These are phyloP conservation scores for Hansenula lynferdii DNA, from an alignment of 1,139 yeast species.

Conservation along the genomic window DNA sequence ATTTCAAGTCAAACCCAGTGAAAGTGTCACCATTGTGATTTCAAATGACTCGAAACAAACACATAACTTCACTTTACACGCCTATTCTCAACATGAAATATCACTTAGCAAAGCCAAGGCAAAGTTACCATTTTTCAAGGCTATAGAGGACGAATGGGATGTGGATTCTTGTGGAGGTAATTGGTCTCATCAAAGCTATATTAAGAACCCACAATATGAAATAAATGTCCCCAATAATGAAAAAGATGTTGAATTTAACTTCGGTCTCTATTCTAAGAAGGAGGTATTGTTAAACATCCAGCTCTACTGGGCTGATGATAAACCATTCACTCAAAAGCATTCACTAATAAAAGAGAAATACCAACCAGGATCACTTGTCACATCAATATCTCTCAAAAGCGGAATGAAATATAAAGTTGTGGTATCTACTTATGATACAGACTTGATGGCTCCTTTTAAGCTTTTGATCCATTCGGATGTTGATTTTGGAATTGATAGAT, in stretches of 20 bases:
- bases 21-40: slow-evolving; percentile 25
- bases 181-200: slow-evolving; percentile 44
- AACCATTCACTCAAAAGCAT: slow-evolving; percentile 26
- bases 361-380: slow-evolving; percentile 23
- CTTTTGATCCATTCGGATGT: slow-evolving; percentile 9
- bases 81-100: slow-evolving; percentile 29
- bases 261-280: slow-evolving; percentile 27
- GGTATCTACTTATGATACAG: slow-evolving; percentile 32
- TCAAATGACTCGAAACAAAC: slow-evolving; percentile 27
- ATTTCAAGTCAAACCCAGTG: slow-evolving; percentile 20
- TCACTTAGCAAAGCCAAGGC: slow-evolving; percentile 28
- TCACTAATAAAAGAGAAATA: slow-evolving; percentile 31
- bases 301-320: slow-evolving; percentile 32
- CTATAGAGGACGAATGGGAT: slow-evolving; percentile 45
- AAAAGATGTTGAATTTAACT: slow-evolving; percentile 13
- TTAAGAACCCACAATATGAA: slow-evolving; percentile 59
- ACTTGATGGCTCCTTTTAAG: slow-evolving; percentile 14
- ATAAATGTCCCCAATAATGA: slow-evolving; percentile 15
- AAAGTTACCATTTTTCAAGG: slow-evolving; percentile 21
- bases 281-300: slow-evolving; percentile 35
- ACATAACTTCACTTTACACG: slow-evolving; percentile 33
- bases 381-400: slow-evolving; percentile 32
- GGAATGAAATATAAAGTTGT: slow-evolving; percentile 30
- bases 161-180: slow-evolving; percentile 49
- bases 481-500: slow-evolving; percentile 10